Evolutionary conservation across 768 basidiomycete genomes (phyloP), one percentile per base, ranked within the genome.

Genomic region (Suillus variegatus): DNA sequence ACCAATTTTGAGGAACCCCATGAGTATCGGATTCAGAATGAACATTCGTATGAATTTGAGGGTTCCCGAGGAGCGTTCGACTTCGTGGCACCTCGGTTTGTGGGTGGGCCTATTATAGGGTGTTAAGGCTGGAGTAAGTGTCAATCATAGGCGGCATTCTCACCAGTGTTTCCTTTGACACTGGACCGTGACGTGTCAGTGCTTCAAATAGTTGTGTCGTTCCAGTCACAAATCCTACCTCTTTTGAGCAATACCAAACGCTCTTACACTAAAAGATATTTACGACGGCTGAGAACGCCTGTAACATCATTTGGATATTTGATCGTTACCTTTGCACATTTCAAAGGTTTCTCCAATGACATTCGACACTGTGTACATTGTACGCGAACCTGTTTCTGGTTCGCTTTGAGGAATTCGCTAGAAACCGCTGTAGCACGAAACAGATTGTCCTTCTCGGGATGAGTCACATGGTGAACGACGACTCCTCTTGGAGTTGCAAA

Each of bases 161-260:
- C 13, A 51, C 49, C 49, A 51, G 22, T 51, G 22, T 51, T 25
- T 51, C 22, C 1, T 51, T 51, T 51, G 25, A 13, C 49, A 51
- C 49, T 51, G 7, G 13, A 46, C 40, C 13, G 13, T 41, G 5
- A 46, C 49, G 4, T 6, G 22, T 51, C 49, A 51, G 49, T 13
- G 25, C 22, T 51, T 25, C 12, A 25, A 13, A 51, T 6, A 25
- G 14, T 25, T 51, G 47, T 25, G 14, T n/a, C 46, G 3, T 14
- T 14, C 49, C 22, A 51, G 49, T 28, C 6, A 14, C 22, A 25
- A 51, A 51, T 25, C 25, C 22, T 16, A 51, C 49, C 49, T 51
- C 49, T 51, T 51, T 51, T 25, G 49, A 51, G 49, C 49, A 51
- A 51, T 51, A 51, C 49, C 49, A 51, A 22, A 51, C 49, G 25